Evolutionary conservation across 345 rosid species (phyloP).

Genomic region (Limnanthes douglasii): DNA sequence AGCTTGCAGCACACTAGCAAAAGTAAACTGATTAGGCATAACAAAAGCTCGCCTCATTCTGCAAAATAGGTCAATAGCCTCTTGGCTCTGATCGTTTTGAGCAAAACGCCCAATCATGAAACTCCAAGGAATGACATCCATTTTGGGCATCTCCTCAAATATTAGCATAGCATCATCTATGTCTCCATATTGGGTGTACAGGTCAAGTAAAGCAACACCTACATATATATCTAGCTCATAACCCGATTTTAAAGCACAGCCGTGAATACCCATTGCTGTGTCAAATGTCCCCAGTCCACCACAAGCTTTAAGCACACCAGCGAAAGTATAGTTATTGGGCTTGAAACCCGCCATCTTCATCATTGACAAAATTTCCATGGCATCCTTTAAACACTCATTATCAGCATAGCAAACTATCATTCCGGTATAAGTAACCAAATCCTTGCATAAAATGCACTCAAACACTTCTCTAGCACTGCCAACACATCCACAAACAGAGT

Average conservation of each 20-base stretch:
- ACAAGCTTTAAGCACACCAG: constrained; percentile 58
- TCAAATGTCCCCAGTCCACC: constrained; percentile 34
- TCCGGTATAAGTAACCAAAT: constrained; percentile 79
- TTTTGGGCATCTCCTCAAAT: constrained; percentile 63
- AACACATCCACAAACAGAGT: constrained; percentile 39
- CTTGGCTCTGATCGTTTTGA: constrained; percentile 30
- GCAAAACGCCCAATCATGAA: constrained; percentile 75
- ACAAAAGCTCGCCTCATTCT: constrained; percentile 48
- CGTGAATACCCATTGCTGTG: constrained; percentile 52
- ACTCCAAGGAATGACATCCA: constrained; percentile 78
- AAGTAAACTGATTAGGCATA: constrained; percentile 63
- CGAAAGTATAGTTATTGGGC: constrained; percentile 54
- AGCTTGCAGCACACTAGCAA: constrained; percentile 56
- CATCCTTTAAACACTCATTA: constrained; percentile 39
- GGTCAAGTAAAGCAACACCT: constrained; percentile 56
- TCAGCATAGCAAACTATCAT: constrained; percentile 63
- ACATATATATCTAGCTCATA: constrained; percentile 43
- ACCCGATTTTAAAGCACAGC: constrained; percentile 37
- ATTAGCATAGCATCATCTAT: constrained; percentile 27
- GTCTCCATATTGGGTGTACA: constrained; percentile 35
- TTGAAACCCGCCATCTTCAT: constrained; percentile 51
- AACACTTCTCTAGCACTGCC: constrained; percentile 41
- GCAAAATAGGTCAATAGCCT: constrained; percentile 45
- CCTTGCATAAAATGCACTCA: constrained; percentile 45
- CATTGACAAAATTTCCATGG: constrained; percentile 26